These are phyloP conservation scores for Stachybotrys echinatus DNA, from an alignment of 2,329 filamentous ascomycete genomes.

Conservation along the genomic window DNA sequence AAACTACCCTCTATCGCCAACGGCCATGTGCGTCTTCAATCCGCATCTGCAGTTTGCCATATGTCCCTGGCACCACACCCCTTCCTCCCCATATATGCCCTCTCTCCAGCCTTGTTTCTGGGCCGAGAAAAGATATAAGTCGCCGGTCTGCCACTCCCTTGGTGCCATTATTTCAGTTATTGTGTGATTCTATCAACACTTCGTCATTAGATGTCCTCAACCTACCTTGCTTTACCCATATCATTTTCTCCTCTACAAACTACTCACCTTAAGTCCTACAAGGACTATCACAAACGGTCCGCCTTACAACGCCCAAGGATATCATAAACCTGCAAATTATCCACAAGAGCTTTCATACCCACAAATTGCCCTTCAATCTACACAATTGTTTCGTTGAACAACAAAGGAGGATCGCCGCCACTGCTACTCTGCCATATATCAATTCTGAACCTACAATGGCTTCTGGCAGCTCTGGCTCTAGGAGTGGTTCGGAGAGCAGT, in stretches of 20 bases:
- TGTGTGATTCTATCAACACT: neutral
- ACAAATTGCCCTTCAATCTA: too few species aligned
- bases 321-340: too few species aligned
- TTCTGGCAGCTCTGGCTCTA: constrained; percentile 15
- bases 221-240: too few species aligned
- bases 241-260: too few species aligned
- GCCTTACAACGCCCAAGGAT: too few species aligned
- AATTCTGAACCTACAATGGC: constrained; percentile 11
- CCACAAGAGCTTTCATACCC: too few species aligned
- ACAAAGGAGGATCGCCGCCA: constrained; percentile 11
- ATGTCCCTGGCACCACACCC: neutral
- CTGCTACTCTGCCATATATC: too few species aligned
- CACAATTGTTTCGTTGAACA: too few species aligned
- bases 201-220: neutral
- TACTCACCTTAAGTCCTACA: too few species aligned
- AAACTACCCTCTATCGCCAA: neutral
- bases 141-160: neutral
- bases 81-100: neutral
- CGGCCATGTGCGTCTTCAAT: neutral
- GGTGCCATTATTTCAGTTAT: neutral
- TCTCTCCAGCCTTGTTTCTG: neutral
- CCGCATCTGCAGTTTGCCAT: neutral
- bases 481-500: constrained; percentile 15
- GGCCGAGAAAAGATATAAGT: neutral
- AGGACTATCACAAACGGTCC: too few species aligned